A percentile compares a stretch with the other conserved stretches of the same genome.
These are phyloP conservation scores for Schizophyllum commune DNA, from an alignment of 1,284 basidiomycete genomes.

Conservation along the genomic window DNA sequence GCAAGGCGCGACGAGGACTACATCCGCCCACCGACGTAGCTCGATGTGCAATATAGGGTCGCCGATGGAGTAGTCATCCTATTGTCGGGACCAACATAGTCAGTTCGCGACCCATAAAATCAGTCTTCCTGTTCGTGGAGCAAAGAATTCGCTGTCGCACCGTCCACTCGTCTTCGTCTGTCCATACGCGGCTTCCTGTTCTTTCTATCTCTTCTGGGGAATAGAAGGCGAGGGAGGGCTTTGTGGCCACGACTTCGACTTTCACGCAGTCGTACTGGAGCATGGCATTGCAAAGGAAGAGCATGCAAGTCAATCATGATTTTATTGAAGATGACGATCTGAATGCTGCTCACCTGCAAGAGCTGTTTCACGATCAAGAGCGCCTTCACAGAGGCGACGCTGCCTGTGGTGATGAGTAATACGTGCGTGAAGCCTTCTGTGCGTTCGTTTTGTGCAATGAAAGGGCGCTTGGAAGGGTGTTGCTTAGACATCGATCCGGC, in stretches of 20 bases:
- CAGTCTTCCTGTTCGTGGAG: too few species aligned
- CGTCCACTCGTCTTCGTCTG: constrained; percentile 87
- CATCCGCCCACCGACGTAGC: constrained; percentile 91
- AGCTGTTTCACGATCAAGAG: constrained; percentile 83
- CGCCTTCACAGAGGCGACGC: constrained; percentile 91
- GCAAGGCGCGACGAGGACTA: constrained; percentile 91
- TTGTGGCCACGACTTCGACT: constrained; percentile 82
- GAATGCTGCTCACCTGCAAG: constrained; percentile 61
- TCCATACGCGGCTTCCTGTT: constrained; percentile 72
- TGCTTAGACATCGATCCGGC: too few species aligned
- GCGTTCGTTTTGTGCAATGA: constrained; percentile 39
- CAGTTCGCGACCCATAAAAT: too few species aligned
- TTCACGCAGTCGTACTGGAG: constrained; percentile 65
- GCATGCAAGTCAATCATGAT: too few species aligned
- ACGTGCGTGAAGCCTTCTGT: constrained; percentile 52
- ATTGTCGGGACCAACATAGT: too few species aligned
- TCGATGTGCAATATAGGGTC: constrained; percentile 97
- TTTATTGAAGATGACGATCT: constrained; percentile 5
- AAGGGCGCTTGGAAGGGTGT: constrained; percentile 16
- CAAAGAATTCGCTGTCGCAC: too few species aligned
- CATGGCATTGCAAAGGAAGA: too few species aligned
- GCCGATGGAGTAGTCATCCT: constrained; percentile 62
- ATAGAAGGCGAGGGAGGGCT: constrained; percentile 76
- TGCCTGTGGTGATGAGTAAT: constrained; percentile 83
- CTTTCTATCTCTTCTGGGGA: constrained; percentile 43